These are phyloP conservation scores for Cryphonectria naterciae DNA, from an alignment of 2,329 filamentous ascomycete species.

Conservation along the genomic window DNA sequence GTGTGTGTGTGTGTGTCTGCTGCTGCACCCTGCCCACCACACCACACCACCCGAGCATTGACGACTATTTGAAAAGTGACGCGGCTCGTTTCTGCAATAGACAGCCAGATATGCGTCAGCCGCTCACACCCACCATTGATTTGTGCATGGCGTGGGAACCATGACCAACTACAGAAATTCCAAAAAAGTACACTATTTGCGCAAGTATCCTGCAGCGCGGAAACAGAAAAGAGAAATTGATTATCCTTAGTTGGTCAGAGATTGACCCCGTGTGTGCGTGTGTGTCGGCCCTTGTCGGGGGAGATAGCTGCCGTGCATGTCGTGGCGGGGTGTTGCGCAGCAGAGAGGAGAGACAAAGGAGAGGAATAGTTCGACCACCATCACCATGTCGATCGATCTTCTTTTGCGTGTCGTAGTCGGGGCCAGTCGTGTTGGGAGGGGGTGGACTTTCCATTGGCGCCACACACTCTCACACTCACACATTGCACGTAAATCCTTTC, in stretches of 20 bases:
- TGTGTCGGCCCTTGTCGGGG: neutral
- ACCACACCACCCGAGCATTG: neutral
- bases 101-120: conserved; percentile 1
- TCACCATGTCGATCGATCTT: neutral
- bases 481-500: too few species aligned
- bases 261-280: neutral
- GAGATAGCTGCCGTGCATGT: neutral
- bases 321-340: neutral
- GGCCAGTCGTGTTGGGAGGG: neutral
- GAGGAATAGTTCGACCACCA: neutral
- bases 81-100: conserved; percentile 6
- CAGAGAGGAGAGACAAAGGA: neutral
- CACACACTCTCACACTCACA: neutral
- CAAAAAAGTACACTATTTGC: neutral
- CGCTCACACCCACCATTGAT: neutral
- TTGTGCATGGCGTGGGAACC: neutral
- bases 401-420: neutral
- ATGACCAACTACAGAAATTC: neutral
- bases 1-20: neutral
- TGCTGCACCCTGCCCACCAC: neutral
- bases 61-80: conserved; percentile 8
- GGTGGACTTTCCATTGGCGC: neutral
- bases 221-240: neutral
- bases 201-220: conserved; percentile 4
- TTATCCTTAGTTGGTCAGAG: neutral